Conservation (phyloP, 2,329 filamentous ascomycete genomes). For the Venturia aucupariae region DNA sequence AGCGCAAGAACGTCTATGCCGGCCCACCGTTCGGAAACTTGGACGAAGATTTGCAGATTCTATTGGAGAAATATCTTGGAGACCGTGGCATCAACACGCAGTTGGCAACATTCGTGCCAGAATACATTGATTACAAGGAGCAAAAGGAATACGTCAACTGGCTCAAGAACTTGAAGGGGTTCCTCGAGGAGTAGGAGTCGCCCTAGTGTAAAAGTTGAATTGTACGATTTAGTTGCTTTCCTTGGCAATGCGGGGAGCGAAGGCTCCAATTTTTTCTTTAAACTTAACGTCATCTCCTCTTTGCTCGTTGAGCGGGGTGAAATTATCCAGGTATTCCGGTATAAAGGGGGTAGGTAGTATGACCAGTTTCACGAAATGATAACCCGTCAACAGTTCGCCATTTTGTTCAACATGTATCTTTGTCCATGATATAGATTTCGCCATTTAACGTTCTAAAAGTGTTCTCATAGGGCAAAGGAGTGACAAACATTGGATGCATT, state of each 20-base stretch:
- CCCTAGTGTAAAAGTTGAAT: neutral
- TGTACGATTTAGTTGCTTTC: neutral
- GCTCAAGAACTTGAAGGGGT: conserved; percentile 39
- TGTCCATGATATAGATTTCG: too few relatives aligned
- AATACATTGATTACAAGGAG: conserved; percentile 98
- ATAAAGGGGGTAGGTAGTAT: neutral
- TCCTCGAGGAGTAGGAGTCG: neutral
- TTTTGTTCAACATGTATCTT: too few relatives aligned
- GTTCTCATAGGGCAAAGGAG: too few relatives aligned
- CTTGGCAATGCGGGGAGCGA: neutral
- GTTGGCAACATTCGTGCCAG: conserved; percentile 82
- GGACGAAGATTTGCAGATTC: conserved; percentile 87
- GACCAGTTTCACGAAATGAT: neutral
- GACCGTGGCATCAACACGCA: conserved; percentile 84
- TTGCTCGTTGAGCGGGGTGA: neutral
- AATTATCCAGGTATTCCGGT: neutral
- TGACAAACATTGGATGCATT: too few relatives aligned
- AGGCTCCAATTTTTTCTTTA: neutral
- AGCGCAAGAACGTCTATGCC: conserved; percentile 69
- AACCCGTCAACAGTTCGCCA: too few relatives aligned
- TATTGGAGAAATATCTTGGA: conserved; percentile 88
- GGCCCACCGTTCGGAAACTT: conserved; percentile 90
- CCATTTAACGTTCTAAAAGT: too few relatives aligned
- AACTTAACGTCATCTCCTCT: conserved; percentile 1
- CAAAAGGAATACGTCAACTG: conserved; percentile 92